These are phyloP conservation scores for Diplogelasinospora grovesii DNA, from an alignment of 495 filamentous ascomycete genomes.

Conservation along the genomic window DNA sequence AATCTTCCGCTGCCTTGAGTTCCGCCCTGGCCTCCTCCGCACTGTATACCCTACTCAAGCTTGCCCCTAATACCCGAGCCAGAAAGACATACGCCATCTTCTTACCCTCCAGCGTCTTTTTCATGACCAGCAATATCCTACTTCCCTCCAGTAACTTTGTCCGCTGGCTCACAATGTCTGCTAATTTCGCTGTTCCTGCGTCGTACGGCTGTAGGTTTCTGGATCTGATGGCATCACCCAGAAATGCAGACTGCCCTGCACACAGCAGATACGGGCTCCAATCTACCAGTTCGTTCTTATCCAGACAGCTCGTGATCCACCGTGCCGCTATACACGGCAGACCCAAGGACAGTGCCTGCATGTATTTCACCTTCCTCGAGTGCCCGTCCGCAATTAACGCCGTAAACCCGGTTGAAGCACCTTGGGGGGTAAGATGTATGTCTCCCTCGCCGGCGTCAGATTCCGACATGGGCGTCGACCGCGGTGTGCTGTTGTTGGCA, in stretches of 20 bases:
- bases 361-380: constrained; percentile 85
- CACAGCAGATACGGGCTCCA: constrained; percentile 81
- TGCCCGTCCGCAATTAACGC: constrained; percentile 81
- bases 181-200: constrained; percentile 49
- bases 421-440: constrained; percentile 32
- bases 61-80: constrained; percentile 69
- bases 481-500: constrained; percentile 6
- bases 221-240: constrained; percentile 73
- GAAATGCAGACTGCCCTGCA: constrained; percentile 70
- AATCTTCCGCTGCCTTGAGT: constrained; percentile 45
- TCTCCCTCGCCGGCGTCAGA: constrained; percentile 18
- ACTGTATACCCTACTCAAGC: constrained; percentile 57
- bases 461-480: not conserved
- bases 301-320: constrained; percentile 74
- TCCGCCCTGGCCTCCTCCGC: constrained; percentile 54
- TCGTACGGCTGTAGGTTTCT: constrained; percentile 56
- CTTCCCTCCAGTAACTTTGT: constrained; percentile 57
- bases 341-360: constrained; percentile 89
- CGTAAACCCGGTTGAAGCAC: constrained; percentile 61
- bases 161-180: constrained; percentile 48
- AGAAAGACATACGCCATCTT: constrained; percentile 59
- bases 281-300: constrained; percentile 52
- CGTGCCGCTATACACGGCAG: constrained; percentile 73
- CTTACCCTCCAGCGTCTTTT: constrained; percentile 55
- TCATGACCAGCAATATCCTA: constrained; percentile 69